Base-by-base conservation (phyloP, 768 basidiomycete species). In the Termitomyces sp. region DNA sequence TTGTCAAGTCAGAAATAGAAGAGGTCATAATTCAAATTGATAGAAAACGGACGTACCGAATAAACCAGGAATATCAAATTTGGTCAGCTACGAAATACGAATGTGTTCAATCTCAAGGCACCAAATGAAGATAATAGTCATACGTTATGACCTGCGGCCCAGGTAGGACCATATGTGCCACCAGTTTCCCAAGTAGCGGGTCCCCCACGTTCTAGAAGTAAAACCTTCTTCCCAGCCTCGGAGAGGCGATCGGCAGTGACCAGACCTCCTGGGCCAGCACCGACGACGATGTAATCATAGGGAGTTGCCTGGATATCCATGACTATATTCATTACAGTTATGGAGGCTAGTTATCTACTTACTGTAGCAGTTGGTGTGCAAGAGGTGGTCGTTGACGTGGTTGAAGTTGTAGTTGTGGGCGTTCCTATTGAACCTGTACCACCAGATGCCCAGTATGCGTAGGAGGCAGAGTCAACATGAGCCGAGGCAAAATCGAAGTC, bases 11-110 rank as follows among this genome's bases (percentile, higher is more conserved):
- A 22, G 37, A 32, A 15, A 49, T n/a, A 34, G 30, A 32, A 32
- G 30, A 32, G 9, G 10, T 10, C 30, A 32, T 7, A 10, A 32
- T 38, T 5, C 28, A n/a, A 5, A 1, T 32, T 15, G 19, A 34
- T 22, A 21, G 15, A 22, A 11, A 49, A 34, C 2, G 21, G n/a
- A 48, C 64, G 51, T 52, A 67, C 73, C 72, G 62, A 84, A 86
- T 44, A 83, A 62, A 58, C 83, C 83, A 19, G 83, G 83, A 52
- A 83, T 70, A 58, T 86, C 84, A 64, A 84, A 85, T 61, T 84
- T 84, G 5, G 84, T 86, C 52, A 82, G 66, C 82, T 84, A 60
- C 6, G 48, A 32, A 43, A n/a, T 32, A 14, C 11, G 12, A 32
- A 30, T 26, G 10, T 52, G 37, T 48, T 54, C 53, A 56, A 37